Percentiles rank a stretch among this genome's conserved stretches.
phyloP scores from a whole-genome alignment of 2,329 filamentous ascomycete species.

The Colletotrichum tamarilloi region DNA sequence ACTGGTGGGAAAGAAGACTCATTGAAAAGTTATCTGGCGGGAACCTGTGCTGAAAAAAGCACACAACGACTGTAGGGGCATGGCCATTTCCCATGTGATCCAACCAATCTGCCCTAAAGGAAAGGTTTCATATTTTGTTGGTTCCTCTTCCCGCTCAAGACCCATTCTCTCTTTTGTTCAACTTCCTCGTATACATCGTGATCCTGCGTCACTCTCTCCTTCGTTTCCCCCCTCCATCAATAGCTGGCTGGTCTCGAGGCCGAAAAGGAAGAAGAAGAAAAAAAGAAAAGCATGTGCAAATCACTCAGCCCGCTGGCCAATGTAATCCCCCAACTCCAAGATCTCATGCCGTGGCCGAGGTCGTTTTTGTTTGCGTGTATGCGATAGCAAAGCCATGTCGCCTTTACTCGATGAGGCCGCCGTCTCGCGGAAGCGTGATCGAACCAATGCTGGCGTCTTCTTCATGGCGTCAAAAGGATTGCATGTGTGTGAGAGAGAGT shows the following conservation, averaged over 20 bases:
- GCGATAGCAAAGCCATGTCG: constrained; percentile 28
- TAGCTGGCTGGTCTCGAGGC: constrained; percentile 15
- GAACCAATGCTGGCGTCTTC: constrained; percentile 14
- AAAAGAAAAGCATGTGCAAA: constrained; percentile 33
- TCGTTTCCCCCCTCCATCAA: neutral
- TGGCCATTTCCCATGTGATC: constrained; percentile 33
- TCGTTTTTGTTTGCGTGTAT: constrained; percentile 29
- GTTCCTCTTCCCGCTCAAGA: constrained; percentile 8
- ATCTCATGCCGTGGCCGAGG: constrained; percentile 26
- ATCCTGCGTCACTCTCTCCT: constrained; percentile 16
- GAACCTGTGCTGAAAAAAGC: constrained; percentile 19
- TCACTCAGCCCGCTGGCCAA: constrained; percentile 35
- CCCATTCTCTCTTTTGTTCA: neutral
- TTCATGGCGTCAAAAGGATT: constrained; percentile 20
- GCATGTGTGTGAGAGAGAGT: constrained; percentile 2
- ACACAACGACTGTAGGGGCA: constrained; percentile 20
- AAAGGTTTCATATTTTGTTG: constrained; percentile 16
- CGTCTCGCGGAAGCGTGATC: constrained; percentile 17
- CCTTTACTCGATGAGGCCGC: constrained; percentile 7
- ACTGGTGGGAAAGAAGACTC: constrained; percentile 18
- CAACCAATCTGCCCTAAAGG: constrained; percentile 26
- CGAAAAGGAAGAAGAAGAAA: constrained; percentile 2
- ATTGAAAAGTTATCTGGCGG: constrained; percentile 33
- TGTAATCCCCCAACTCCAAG: constrained; percentile 35
- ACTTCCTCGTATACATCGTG: constrained; percentile 27